Base-by-base conservation (phyloP, 179 eudicot genomes). In the Corrigiola litoralis region DNA sequence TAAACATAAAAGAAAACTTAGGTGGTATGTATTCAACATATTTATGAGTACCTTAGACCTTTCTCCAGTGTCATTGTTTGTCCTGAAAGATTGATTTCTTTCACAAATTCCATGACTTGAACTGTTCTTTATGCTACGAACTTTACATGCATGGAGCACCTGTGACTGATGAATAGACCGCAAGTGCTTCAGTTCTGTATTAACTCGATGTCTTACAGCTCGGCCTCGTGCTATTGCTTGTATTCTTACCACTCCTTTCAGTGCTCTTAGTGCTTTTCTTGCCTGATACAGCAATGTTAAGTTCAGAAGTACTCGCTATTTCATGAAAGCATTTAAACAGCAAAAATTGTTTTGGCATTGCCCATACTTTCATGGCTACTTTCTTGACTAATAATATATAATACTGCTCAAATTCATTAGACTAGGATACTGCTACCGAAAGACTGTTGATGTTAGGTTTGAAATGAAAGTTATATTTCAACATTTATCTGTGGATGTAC, bases 161-260 rank as follows among this genome's bases (percentile, higher is more conserved):
- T 66, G 72, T 33, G 83, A 53, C 3, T 58, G 67, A 53, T 77
- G n/a, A 44, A 49, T 67, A 9, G 76, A 61, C 14, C 67, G 70
- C n/a, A 76, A 63, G 33, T 58, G 72, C 76, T 76, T 72, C 65
- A 78, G 46, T 65, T 68, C 65, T 49, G 64, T 69, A 40, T 77
- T 61, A 24, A 80, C 52, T 64, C 54, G 74, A 48, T 83, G 81
- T 45, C 97, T 83, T 33, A 80, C 95, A 0, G 85, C 84, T 66
- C 84, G 74, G 12, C 96, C 96, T 58, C 98, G 75, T 51, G 81
- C 83, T 72, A 87, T 68, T 5, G 98, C 98, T 80, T 92, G 98
- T 76, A 92, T 83, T 77, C 77, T 84, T 64, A 92, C 90, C 53
- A 92, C 63, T 64, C 95, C 98, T 70, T 82, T 89, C 33, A 92